A percentile compares a stretch with the other conserved stretches of the same genome.
phyloP scores from a whole-genome alignment of 116 monocot species.

The Cymodocea nodosa region DNA sequence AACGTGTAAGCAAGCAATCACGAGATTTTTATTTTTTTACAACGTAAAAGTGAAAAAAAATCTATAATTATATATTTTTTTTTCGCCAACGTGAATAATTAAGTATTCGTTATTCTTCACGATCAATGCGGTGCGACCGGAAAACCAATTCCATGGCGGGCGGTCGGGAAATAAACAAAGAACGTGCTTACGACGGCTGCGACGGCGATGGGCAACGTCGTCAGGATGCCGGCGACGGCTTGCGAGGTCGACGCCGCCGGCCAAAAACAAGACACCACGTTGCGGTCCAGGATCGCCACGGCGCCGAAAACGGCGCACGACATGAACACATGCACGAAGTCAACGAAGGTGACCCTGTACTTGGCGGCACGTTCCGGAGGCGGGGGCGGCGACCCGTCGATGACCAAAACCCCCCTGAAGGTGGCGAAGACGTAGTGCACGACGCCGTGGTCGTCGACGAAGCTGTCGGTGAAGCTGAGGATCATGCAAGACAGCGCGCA shows the following conservation, averaged over 20 bases:
- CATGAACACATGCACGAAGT: conserved; percentile 46
- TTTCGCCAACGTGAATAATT: too few species aligned
- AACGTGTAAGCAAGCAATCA: too few species aligned
- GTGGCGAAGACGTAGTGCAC: conserved; percentile 57
- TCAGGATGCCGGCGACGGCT: conserved; percentile 14
- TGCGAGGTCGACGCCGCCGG: conserved; percentile 20
- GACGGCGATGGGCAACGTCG: conserved; percentile 32
- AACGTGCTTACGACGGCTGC: conserved; percentile 34
- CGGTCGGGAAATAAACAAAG: conserved; percentile 53
- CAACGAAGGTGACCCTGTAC: conserved; percentile 33
- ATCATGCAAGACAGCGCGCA: conserved; percentile 41
- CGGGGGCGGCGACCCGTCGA: conserved; percentile 19
- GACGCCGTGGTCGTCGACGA: conserved; percentile 25
- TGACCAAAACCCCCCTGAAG: conserved; percentile 33
- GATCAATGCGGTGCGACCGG: conserved; percentile 15
- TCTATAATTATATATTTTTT: too few species aligned
- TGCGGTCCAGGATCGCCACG: conserved; percentile 47
- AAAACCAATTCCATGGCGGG: conserved; percentile 60
- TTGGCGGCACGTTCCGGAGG: conserved; percentile 3
- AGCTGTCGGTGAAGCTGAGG: conserved; percentile 71
- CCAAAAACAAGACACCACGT: conserved; percentile 41
- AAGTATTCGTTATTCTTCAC: too few species aligned
- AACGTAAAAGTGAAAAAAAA: too few species aligned
- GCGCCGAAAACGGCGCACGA: conserved; percentile 38
- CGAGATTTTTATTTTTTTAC: too few species aligned